phyloP scores from a whole-genome alignment of 2,329 filamentous ascomycete species.

The Diaporthe citriasiana region DNA sequence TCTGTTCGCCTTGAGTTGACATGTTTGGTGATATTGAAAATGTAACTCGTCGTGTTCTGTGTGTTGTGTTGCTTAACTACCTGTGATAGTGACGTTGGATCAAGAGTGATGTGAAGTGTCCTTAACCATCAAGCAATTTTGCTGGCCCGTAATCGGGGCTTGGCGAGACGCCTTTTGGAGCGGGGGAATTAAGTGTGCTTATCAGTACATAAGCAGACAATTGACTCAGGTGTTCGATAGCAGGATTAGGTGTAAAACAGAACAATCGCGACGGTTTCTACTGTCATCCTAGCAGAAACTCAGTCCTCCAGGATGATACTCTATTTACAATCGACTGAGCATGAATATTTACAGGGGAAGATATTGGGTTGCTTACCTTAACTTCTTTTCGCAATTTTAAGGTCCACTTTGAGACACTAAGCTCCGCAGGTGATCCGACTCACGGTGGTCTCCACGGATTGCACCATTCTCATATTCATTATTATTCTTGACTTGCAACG shows the following conservation, averaged over 20 bases:
- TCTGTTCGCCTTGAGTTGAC: background rate
- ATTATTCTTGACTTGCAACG: no score
- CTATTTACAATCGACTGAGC: background rate
- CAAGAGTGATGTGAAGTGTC: background rate
- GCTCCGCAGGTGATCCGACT: background rate
- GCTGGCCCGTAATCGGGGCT: slow-evolving; percentile 19
- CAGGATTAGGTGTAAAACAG: background rate
- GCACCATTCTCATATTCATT: background rate
- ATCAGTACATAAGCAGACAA: background rate
- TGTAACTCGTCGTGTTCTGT: no score
- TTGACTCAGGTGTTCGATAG: slow-evolving; percentile 1
- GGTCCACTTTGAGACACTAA: background rate
- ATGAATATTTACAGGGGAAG: background rate
- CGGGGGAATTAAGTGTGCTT: background rate
- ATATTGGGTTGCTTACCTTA: background rate
- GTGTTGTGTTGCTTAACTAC: background rate
- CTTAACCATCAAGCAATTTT: background rate
- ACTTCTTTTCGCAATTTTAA: background rate
- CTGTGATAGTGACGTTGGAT: background rate
- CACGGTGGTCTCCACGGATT: background rate
- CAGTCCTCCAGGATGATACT: background rate
- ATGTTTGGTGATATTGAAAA: background rate
- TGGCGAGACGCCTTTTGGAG: background rate
- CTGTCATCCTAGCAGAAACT: background rate
- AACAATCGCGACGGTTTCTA: background rate